phyloP scores from a whole-genome alignment of 2,329 filamentous ascomycete species.

The Trichoderma endophyticum region DNA sequence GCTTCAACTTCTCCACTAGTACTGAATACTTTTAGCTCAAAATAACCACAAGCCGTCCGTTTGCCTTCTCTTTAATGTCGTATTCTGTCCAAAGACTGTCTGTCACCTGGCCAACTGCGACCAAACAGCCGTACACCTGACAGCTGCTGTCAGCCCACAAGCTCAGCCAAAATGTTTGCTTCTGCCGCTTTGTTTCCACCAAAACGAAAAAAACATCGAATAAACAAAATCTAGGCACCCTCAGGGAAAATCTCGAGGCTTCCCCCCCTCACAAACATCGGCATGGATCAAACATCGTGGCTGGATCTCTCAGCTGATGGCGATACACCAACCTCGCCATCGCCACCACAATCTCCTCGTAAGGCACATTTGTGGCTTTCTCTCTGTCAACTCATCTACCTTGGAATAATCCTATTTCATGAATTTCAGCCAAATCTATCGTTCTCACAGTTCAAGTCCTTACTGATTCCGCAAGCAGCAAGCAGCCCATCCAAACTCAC shows the following conservation, averaged over 20 bases:
- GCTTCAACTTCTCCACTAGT: neutral
- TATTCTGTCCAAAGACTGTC: neutral
- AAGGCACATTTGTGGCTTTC: neutral
- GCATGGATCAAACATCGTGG: constrained; percentile 6
- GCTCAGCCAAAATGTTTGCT: neutral
- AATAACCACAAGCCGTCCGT: neutral
- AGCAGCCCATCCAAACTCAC: constrained; percentile 3
- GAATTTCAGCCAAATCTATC: neutral
- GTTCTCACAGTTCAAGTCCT: neutral
- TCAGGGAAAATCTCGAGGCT: neutral
- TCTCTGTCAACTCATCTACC: neutral
- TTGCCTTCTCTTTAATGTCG: neutral
- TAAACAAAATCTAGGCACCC: too few relatives aligned
- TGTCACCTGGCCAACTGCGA: neutral
- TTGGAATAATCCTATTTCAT: neutral
- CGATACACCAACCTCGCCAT: neutral
- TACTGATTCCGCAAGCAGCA: neutral
- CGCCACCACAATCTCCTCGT: constrained; percentile 1
- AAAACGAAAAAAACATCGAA: neutral
- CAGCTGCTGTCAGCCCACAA: neutral
- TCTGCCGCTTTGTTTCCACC: neutral
- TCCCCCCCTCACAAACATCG: neutral
- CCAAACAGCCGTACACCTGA: neutral
- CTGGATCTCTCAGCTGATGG: neutral
- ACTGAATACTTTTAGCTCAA: neutral